Evolutionary conservation across 2,329 filamentous ascomycete species (phyloP).

Genomic region (Penicillium sp.): DNA sequence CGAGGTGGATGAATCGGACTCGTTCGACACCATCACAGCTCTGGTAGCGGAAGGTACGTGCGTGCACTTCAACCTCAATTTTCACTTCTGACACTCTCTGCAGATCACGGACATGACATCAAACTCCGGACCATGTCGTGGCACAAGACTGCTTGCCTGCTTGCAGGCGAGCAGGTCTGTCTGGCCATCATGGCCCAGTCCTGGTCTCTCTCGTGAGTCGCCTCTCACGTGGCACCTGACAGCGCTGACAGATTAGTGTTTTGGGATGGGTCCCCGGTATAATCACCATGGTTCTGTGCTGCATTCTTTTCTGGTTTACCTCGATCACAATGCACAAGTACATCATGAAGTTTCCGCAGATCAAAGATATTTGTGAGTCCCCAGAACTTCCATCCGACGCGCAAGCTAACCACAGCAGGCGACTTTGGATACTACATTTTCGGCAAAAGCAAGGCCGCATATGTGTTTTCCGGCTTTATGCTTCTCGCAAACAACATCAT

Average conservation of each 20-base stretch:
- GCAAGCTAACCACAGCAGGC: constrained; percentile 17
- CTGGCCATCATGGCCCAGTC: constrained; percentile 56
- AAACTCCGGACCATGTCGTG: constrained; percentile 57
- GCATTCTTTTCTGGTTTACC: constrained; percentile 53
- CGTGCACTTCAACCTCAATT: neutral
- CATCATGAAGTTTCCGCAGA: constrained; percentile 56
- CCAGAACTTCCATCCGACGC: neutral
- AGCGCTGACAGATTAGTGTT: constrained; percentile 12
- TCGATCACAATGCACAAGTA: constrained; percentile 55
- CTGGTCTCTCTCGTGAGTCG: constrained; percentile 50
- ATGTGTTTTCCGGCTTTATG: constrained; percentile 44
- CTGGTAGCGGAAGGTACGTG: constrained; percentile 22
- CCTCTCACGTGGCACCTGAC: neutral
- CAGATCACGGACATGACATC: constrained; percentile 44
- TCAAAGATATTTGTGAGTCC: constrained; percentile 50
- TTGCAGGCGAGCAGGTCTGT: constrained; percentile 54
- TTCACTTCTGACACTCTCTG: neutral
- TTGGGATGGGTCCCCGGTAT: constrained; percentile 27
- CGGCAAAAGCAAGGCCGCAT: constrained; percentile 47
- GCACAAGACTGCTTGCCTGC: constrained; percentile 54
- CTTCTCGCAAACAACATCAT: constrained; percentile 56
- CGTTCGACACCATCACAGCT: constrained; percentile 20
- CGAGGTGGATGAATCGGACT: constrained; percentile 13
- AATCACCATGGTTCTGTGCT: constrained; percentile 45
- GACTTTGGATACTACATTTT: constrained; percentile 54